Conservation (phyloP, 2,329 filamentous ascomycete species). For the Truncatella angustata region DNA sequence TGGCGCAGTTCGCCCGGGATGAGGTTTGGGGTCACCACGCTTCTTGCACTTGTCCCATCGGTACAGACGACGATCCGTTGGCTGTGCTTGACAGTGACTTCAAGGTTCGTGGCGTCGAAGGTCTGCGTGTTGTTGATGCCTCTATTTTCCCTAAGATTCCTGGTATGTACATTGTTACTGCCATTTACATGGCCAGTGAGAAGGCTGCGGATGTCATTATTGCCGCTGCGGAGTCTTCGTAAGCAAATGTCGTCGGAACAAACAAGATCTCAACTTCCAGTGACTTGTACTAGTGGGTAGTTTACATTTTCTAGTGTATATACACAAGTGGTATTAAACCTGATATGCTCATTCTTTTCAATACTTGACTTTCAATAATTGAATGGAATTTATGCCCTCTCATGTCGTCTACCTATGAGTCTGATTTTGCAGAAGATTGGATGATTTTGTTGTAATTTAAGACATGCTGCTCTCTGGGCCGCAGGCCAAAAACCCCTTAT, state of each 20-base stretch:
- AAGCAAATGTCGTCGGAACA: no score
- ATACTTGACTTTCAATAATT: no score
- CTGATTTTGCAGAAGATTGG: no score
- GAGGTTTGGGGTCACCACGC: constrained; percentile 31
- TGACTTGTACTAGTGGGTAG: no score
- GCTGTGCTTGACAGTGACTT: constrained; percentile 59
- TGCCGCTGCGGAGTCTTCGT: constrained; percentile 1
- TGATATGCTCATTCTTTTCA: not conserved
- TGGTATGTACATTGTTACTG: constrained; percentile 42
- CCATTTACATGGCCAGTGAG: constrained; percentile 56
- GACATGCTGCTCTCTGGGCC: no score
- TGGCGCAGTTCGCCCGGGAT: constrained; percentile 44
- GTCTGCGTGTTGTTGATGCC: constrained; percentile 61
- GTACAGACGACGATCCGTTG: constrained; percentile 49
- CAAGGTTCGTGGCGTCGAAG: constrained; percentile 52
- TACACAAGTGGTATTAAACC: not conserved
- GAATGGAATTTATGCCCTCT: no score
- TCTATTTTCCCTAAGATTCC: constrained; percentile 50
- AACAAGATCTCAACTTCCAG: no score
- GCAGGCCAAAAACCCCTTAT: no score
- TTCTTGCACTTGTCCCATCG: constrained; percentile 54
- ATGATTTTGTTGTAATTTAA: no score
- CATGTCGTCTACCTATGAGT: no score
- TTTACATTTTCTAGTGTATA: not conserved
- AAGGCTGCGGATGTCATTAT: constrained; percentile 59